Evolutionary conservation across 305 asterid genomes (phyloP).

Genomic region (Stenogyne calaminthoides): DNA sequence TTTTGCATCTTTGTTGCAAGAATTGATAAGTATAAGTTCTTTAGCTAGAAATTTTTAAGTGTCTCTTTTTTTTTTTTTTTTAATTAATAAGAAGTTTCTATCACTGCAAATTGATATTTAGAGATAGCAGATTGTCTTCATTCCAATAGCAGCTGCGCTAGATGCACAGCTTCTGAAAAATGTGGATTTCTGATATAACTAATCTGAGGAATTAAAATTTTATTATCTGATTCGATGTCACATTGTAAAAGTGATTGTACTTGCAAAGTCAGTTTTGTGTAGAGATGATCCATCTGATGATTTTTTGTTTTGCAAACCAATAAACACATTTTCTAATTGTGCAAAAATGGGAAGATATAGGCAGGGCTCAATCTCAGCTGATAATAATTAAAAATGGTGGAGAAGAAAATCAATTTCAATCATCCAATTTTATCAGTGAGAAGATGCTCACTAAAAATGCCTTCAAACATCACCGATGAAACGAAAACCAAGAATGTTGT

Average conservation of each 20-base stretch:
- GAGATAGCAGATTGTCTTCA: too few species aligned
- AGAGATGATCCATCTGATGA: not conserved
- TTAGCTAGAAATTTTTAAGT: not conserved
- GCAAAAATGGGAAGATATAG: not conserved
- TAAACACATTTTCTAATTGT: not conserved
- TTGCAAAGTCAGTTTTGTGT: not conserved
- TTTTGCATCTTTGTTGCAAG: slow-evolving; percentile 1
- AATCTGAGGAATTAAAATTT: not conserved
- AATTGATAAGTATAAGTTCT: not conserved
- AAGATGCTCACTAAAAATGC: slow-evolving; percentile 32
- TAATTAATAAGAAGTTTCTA: too few species aligned
- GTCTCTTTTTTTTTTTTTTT: too few species aligned
- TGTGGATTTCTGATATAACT: not conserved
- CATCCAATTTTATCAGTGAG: slow-evolving; percentile 75
- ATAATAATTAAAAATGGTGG: slow-evolving; percentile 42
- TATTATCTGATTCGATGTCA: not conserved
- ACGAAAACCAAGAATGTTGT: slow-evolving; percentile 19
- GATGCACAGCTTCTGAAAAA: not conserved
- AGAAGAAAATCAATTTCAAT: slow-evolving; percentile 59
- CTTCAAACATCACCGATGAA: slow-evolving; percentile 28
- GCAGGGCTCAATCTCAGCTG: slow-evolving; percentile 21
- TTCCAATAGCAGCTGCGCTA: too few species aligned
- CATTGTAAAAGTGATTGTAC: not conserved
- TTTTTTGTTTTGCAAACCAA: not conserved
- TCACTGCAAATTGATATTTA: not conserved